phyloP scores from a whole-genome alignment of 345 rosid species.

The Brassica rapa region DNA sequence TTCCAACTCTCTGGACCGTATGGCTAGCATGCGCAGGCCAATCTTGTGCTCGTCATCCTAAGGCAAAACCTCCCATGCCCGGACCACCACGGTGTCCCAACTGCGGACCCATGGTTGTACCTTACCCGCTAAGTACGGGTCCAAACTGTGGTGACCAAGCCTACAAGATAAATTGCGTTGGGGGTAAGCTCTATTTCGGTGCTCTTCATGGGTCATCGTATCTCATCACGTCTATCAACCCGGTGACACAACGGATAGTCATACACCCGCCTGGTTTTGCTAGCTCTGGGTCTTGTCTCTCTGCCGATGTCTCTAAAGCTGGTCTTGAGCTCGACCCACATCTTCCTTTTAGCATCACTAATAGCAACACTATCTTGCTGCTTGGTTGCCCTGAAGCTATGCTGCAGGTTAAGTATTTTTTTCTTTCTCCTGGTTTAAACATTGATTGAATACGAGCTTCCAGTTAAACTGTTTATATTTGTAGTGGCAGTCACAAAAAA shows the following conservation, averaged over 20 bases:
- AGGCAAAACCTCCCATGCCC: slow-evolving; percentile 22
- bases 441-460: background rate
- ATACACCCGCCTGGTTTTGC: slow-evolving; percentile 43
- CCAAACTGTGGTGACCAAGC: slow-evolving; percentile 45
- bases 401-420: slow-evolving; percentile 25
- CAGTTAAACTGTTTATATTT: background rate
- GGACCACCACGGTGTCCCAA: slow-evolving; percentile 40
- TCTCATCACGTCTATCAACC: slow-evolving; percentile 51
- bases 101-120: slow-evolving; percentile 48
- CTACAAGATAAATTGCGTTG: slow-evolving; percentile 49
- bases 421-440: background rate
- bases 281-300: slow-evolving; percentile 41
- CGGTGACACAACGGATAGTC: slow-evolving; percentile 42
- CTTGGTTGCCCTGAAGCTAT: slow-evolving; percentile 51
- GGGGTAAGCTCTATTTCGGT: slow-evolving; percentile 46
- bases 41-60: slow-evolving; percentile 29
- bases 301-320: slow-evolving; percentile 42
- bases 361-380: slow-evolving; percentile 51
- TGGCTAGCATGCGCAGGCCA: slow-evolving; percentile 15
- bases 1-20: slow-evolving; percentile 19
- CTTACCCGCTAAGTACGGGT: slow-evolving; percentile 46
- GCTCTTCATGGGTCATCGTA: slow-evolving; percentile 52
- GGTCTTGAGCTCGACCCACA: slow-evolving; percentile 48
- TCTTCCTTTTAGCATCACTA: slow-evolving; percentile 56
- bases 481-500: background rate